Evolutionary conservation across 2,329 filamentous ascomycete genomes (phyloP), one percentile per base, ranked within the genome.

Genomic region (Colletotrichum theobromicola): DNA sequence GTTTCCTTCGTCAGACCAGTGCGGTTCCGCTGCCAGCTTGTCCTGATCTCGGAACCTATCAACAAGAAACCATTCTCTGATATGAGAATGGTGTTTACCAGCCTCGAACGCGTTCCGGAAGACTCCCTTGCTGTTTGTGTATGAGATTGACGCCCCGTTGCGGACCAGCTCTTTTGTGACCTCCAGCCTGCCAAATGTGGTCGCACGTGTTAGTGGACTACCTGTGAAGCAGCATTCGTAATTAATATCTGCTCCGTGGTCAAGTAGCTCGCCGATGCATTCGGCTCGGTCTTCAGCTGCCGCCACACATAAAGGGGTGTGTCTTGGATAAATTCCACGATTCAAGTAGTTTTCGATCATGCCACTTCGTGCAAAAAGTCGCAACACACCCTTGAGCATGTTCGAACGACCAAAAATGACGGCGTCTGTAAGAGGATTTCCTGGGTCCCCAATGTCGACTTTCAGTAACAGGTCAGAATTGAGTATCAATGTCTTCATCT

Each of bases 381-480:
- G 46, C 10, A 53, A 16, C 7, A 53, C n/a, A 13, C 5, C 4
- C 15, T 10, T 21, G 1, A 53, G 46, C 16, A 42, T n/a, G 16
- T 3, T 2, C 16, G 4, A 1, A 2, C 16, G 16, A n/a, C 3
- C 35, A 2, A 1, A 9, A 1, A 5, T 0, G 8, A 16, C 16
- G 3, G 9, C 37, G 2, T n/a, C n/a, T 5, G 37, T 3, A 4
- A 42, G 10, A 3, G 37, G 37, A 5, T 42, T 42, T 12, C 37
- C 37, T 2, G 5, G 0, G 18, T 42, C 37, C 2, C 6, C 37
- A 2, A 9, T 4, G n/a, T n/a, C 8, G 4, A 42, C n/a, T 2
- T n/a, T 4, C 2, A 18, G 3, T 9, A 42, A 4, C 0, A 42
- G 8, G 8, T 18, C 37, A 2, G 37, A 42, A 18, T 42, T 42